Percentiles rank a stretch among this genome's conserved stretches.
Conservation (phyloP, 805 yeast species). For the Candida corydali region DNA sequence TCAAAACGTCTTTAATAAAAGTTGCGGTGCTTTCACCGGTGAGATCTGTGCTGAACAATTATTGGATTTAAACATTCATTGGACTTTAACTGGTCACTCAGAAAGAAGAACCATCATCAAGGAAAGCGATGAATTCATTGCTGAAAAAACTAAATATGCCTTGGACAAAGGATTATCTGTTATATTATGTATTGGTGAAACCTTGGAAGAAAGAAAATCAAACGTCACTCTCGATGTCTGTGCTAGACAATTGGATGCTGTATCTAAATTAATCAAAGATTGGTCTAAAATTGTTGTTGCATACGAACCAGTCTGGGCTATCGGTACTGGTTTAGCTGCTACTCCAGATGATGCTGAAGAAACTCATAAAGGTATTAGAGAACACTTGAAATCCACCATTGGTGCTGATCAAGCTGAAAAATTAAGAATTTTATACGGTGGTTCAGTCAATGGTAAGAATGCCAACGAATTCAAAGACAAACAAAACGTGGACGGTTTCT, state of each 20-base stretch:
- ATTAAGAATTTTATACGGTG: constrained; percentile 95
- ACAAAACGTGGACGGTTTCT: constrained; percentile 95
- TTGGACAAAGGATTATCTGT: constrained; percentile 85
- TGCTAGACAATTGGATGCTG: constrained; percentile 88
- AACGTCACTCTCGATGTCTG: constrained; percentile 82
- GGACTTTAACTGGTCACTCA: constrained; percentile 97
- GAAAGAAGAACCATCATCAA: constrained; percentile 94
- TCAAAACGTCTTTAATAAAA: constrained; percentile 85
- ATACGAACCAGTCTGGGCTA: constrained; percentile 99
- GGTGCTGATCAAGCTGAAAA: constrained; percentile 73
- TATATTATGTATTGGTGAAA: constrained; percentile 96
- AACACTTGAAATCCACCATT: constrained; percentile 69
- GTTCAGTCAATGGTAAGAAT: constrained; percentile 95
- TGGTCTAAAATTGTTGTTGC: constrained; percentile 94
- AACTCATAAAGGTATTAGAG: constrained; percentile 86
- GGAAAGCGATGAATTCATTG: constrained; percentile 87
- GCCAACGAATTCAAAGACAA: constrained; percentile 87
- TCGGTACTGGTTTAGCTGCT: constrained; percentile 98
- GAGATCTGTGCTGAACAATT: constrained; percentile 86
- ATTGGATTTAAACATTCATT: constrained; percentile 86
- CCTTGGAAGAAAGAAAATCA: constrained; percentile 89
- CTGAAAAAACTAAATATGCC: constrained; percentile 92
- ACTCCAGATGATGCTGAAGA: constrained; percentile 98
- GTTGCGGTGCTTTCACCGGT: constrained; percentile 97
- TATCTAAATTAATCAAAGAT: constrained; percentile 72